These are phyloP conservation scores for Candida corydali DNA, from an alignment of 805 yeast species.

Conservation along the genomic window DNA sequence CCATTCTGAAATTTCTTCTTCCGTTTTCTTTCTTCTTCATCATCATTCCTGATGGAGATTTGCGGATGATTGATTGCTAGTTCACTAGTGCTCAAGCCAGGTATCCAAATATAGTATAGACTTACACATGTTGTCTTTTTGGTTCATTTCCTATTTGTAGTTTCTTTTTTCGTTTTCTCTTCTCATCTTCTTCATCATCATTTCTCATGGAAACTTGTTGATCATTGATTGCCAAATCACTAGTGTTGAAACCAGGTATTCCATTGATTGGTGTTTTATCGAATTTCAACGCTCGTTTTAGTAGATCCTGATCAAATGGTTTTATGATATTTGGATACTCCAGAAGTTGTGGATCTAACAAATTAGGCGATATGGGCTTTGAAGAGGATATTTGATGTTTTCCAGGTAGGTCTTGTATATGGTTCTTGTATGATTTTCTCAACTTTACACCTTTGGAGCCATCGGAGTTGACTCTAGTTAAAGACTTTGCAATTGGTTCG, in stretches of 20 bases:
- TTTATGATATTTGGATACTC: slow-evolving; percentile 44
- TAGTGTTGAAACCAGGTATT: slow-evolving; percentile 71
- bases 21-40: slow-evolving; percentile 34
- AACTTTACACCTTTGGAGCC: slow-evolving; percentile 91
- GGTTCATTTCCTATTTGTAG: slow-evolving; percentile 29
- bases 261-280: slow-evolving; percentile 66
- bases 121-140: slow-evolving; percentile 33
- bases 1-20: slow-evolving; percentile 9
- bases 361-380: slow-evolving; percentile 31
- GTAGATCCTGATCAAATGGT: slow-evolving; percentile 45
- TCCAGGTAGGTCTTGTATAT: slow-evolving; percentile 81
- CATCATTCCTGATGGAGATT: slow-evolving; percentile 37
- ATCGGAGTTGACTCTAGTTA: slow-evolving; percentile 82
- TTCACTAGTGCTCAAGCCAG: slow-evolving; percentile 68
- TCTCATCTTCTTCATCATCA: slow-evolving; percentile 37
- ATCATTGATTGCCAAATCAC: slow-evolving; percentile 60
- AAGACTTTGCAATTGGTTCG: slow-evolving; percentile 63
- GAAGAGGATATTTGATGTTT: slow-evolving; percentile 51
- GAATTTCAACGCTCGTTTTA: slow-evolving; percentile 50
- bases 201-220: slow-evolving; percentile 37
- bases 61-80: slow-evolving; percentile 57
- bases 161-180: slow-evolving; percentile 33
- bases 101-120: too few relatives aligned
- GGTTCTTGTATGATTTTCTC: slow-evolving; percentile 92
- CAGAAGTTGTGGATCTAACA: slow-evolving; percentile 34